These are phyloP conservation scores for Vigna hirtella DNA, from an alignment of 306 rosid species.

Conservation along the genomic window DNA sequence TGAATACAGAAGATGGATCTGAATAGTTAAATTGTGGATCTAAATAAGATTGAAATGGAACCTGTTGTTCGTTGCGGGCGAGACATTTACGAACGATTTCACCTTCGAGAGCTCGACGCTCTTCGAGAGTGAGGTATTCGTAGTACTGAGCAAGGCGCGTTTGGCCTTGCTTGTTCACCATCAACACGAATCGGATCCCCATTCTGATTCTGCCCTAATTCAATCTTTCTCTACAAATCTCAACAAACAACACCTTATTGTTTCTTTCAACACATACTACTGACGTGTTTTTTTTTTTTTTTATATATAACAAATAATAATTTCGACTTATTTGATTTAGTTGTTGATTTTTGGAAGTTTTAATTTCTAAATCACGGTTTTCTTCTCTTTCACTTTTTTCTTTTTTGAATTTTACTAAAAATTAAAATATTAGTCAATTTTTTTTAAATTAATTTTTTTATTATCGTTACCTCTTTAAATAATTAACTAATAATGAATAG, in stretches of 20 bases:
- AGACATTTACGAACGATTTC: constrained; percentile 97
- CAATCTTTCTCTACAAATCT: not conserved
- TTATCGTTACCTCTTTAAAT: too few relatives aligned
- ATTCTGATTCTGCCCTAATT: constrained; percentile 39
- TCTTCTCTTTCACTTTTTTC: too few relatives aligned
- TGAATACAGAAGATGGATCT: not conserved
- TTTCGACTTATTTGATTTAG: not conserved
- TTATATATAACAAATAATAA: not conserved
- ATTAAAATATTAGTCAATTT: too few relatives aligned
- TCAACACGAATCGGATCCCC: constrained; percentile 95
- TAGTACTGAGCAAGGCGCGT: constrained; percentile 97
- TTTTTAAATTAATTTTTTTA: too few relatives aligned
- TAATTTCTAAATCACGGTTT: too few relatives aligned
- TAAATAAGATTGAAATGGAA: constrained; percentile 18
- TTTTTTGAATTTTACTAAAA: too few relatives aligned
- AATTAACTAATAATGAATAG: too few relatives aligned
- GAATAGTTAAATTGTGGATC: not conserved
- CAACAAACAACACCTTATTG: not conserved
- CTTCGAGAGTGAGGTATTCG: constrained; percentile 85
- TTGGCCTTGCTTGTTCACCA: constrained; percentile 97
- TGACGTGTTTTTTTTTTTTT: not conserved
- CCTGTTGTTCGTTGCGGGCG: constrained; percentile 90
- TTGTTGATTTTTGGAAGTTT: too few relatives aligned
- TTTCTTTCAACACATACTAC: not conserved
- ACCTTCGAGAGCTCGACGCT: constrained; percentile 88